Evolutionary conservation across 768 basidiomycete genomes (phyloP), one percentile per base, ranked within the genome.

Genomic region (Boletus barrowsii): DNA sequence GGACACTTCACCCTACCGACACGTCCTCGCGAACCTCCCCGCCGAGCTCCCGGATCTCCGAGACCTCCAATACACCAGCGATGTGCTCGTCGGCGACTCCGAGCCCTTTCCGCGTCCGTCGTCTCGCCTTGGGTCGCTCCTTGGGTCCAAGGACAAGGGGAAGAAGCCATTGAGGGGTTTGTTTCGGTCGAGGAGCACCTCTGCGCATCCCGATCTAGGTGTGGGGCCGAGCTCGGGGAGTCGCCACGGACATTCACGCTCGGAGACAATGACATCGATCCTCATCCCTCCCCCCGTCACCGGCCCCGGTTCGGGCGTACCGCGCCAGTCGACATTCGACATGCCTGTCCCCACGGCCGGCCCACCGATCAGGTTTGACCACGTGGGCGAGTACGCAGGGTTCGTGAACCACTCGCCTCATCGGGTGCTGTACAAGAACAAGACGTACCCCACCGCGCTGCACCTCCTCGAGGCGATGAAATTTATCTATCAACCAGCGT

Each of bases 391-490:
- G 14, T 75, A 73, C 49, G 63, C 74, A 0, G 78, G 77, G 1
- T 84, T 90, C 67, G 71, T 87, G 66, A 87, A 83, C 61, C 81
- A 84, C 59, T 89, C 90, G 1, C 79, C 75, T 1, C 82, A 89
- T 60, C 75, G 75, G 5, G 78, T 93, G 20, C 51, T 83, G 49
- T 84, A 83, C 66, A 66, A 75, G 35, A 75, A 81, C 32, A 73
- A 72, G 49, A 67, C 70, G 40, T 93, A 84, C 60, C 87, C 87
- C 2, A 86, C 83, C 2, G 90, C 86, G 10, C 68, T 83, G 61
- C 90, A 92, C 59, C 75, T 92, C n/a, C 79, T 83, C 50, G 88
- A 92, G 68, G 88, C 88, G 10, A 73, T 87, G 63, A 87, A 87
- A 66, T 92, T 83, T 67, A 62, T 82, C 36, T 67, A 73, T 20